Evolutionary conservation across 345 rosid species (phyloP).

Genomic region (Carallia brachiata): DNA sequence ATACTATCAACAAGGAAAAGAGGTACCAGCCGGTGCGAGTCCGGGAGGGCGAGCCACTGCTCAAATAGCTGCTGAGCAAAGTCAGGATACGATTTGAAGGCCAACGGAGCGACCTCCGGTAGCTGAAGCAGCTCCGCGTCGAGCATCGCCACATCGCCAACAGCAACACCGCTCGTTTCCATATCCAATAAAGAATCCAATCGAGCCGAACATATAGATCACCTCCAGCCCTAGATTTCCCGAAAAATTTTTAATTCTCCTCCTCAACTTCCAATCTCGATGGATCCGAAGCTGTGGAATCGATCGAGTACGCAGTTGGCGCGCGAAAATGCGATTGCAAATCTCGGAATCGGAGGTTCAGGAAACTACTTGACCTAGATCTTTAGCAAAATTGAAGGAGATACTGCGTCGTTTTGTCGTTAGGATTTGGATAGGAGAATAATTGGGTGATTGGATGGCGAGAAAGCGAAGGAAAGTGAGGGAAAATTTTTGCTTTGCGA

Average conservation of each 20-base stretch:
- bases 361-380: conserved; percentile 39
- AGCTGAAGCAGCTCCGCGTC: conserved; percentile 87
- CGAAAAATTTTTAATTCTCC: conserved; percentile 5
- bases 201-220: conserved; percentile 24
- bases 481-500: conserved; percentile 1
- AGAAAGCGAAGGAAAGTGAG: conserved; percentile 21
- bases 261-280: conserved; percentile 6
- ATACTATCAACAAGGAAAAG: background rate
- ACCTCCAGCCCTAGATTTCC: conserved; percentile 22
- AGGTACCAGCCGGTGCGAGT: conserved; percentile 69
- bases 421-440: background rate
- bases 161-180: conserved; percentile 20
- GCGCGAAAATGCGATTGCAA: conserved; percentile 1
- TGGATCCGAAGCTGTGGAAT: background rate
- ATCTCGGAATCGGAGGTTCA: conserved; percentile 23
- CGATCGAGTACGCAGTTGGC: background rate
- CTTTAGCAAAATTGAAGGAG: conserved; percentile 21
- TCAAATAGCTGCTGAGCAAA: conserved; percentile 78
- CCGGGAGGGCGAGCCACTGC: conserved; percentile 94
- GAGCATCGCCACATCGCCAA: conserved; percentile 58
- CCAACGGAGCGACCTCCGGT: conserved; percentile 70
- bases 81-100: conserved; percentile 67
- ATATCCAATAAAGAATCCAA: conserved; percentile 23
- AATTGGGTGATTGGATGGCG: conserved; percentile 15
- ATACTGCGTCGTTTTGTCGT: background rate